These are phyloP conservation scores for Glycyrrhiza uralensis DNA, from an alignment of 306 rosid species.

Conservation along the genomic window DNA sequence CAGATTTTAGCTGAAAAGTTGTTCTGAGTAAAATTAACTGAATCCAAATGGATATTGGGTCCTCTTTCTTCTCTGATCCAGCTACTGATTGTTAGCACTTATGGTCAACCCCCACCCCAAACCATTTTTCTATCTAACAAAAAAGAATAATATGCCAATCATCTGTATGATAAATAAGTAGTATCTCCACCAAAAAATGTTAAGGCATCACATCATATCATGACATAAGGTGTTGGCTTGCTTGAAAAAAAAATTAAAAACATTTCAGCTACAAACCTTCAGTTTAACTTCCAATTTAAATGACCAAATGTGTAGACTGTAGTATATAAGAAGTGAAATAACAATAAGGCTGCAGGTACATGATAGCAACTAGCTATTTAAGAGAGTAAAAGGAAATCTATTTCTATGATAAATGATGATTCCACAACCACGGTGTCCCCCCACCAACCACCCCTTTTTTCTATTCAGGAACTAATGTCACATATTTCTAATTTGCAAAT, in stretches of 20 bases:
- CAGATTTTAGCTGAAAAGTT: background rate
- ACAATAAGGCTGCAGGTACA: constrained; percentile 2
- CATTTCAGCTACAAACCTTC: background rate
- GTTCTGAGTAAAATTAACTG: background rate
- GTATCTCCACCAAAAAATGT: background rate
- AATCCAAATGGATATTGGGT: background rate
- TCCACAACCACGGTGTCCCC: background rate
- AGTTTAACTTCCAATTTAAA: background rate
- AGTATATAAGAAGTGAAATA: background rate
- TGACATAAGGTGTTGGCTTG: background rate
- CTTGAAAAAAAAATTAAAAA: background rate
- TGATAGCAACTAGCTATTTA: background rate
- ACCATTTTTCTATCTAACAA: background rate
- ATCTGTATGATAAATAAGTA: background rate
- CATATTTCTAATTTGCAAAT: background rate
- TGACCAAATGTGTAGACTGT: background rate
- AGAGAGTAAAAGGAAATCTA: background rate
- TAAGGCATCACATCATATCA: background rate
- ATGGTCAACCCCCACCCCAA: background rate
- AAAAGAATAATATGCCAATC: background rate
- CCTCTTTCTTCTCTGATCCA: background rate
- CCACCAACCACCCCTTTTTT: background rate
- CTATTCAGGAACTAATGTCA: too few relatives aligned
- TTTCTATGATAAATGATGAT: background rate
- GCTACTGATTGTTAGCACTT: background rate